Conservation (phyloP, 2,329 filamentous ascomycete species). For the Apiospora sp. region DNA sequence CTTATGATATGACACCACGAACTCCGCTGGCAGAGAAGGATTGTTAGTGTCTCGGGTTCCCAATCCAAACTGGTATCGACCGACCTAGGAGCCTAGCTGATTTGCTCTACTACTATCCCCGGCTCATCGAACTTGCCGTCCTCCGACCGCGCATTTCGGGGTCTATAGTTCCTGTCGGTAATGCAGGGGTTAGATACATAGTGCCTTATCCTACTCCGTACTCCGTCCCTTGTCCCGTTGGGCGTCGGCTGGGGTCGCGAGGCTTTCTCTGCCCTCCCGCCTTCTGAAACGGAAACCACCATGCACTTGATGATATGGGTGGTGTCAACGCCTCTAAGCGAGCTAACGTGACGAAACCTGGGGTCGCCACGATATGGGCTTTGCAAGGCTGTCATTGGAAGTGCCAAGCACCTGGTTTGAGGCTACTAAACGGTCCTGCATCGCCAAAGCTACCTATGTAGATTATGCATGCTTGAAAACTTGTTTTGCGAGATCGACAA, state of each 20-base stretch:
- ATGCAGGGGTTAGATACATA: constrained; percentile 4
- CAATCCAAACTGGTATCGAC: neutral
- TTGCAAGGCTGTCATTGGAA: constrained; percentile 1
- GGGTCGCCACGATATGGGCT: constrained; percentile 13
- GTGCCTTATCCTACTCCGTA: neutral
- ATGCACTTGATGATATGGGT: neutral
- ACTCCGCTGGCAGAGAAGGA: neutral
- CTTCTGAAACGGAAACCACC: constrained; percentile 8
- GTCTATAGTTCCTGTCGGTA: neutral
- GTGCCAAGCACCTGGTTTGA: constrained; percentile 16
- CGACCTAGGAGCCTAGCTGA: neutral
- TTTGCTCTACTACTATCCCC: neutral
- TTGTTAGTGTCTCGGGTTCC: neutral
- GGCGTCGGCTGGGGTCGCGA: constrained; percentile 5
- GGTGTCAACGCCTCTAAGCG: constrained; percentile 2
- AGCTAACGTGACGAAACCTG: constrained; percentile 17
- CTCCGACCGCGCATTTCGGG: neutral
- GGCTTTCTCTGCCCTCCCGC: constrained; percentile 12
- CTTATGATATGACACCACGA: neutral
- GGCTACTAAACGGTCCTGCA: constrained; percentile 1
- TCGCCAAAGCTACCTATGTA: constrained; percentile 17
- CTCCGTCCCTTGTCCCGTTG: neutral
- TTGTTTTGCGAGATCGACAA: constrained; percentile 16
- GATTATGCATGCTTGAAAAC: neutral
- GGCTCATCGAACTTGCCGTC: neutral